Base-by-base conservation (phyloP, 768 basidiomycete genomes). In the Naganishia onofrii region DNA sequence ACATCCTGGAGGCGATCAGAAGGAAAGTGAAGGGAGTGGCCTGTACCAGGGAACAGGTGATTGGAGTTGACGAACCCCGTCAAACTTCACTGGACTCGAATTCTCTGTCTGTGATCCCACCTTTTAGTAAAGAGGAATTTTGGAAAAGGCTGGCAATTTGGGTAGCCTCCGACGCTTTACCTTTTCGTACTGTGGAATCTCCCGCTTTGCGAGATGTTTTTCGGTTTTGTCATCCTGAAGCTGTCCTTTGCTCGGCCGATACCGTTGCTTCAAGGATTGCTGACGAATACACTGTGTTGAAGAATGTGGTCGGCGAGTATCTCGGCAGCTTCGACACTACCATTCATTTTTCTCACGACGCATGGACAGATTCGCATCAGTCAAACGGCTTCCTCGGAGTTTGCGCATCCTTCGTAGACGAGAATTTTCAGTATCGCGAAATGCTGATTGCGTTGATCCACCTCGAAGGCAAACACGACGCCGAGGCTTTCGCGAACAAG, bases 171-270 rank as follows among this genome's bases (percentile, higher is more conserved):
- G 52, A 53, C 52, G 52, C 52, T 23, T 29, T 53, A 23, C 23
- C 52, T 29, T 53, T 53, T 29, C 52, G 52, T 15, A 23, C 28
- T 15, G 52, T 53, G 28, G 52, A 53, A 15, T 53, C 52, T 23
- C 52, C 52, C n/a, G 23, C n/a, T 23, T 29, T 53, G 28, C 52
- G 52, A 29, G 52, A 53, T 29, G n/a, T 23, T 23, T 29, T 53
- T 23, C 52, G n/a, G n/a, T 53, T 23, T 29, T 29, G n/a, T 23
- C 23, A 53, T 53, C 52, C 52, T 6, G 23, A 29, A 23, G 52
- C 52, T 23, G 28, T 23, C n/a, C 52, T 53, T 53, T 53, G 52
- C 7, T 53, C 52, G 52, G 10, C 52, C 52, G 52, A 53, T 53
- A 53, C 52, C n/a, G 28, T 53, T 29, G 28, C 52, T 6, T 23